phyloP scores from a whole-genome alignment of 2,329 filamentous ascomycete genomes.

The Monilinia aucupariae region DNA sequence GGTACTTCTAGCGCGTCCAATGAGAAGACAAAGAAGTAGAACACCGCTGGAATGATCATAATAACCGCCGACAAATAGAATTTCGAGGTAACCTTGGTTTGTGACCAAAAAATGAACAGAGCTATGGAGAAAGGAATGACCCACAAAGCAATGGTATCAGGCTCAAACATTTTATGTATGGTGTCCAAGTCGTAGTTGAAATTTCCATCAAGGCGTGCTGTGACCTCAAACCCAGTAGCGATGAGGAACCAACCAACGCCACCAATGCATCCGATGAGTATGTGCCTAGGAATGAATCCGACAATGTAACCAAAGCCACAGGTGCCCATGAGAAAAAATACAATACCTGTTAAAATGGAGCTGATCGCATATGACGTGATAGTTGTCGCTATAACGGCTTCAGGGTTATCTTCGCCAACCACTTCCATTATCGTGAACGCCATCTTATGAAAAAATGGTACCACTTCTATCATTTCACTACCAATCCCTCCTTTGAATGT shows the following conservation, averaged over 20 bases:
- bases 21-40: slow-evolving; percentile 70
- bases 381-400: slow-evolving; percentile 87
- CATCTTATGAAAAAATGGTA: slow-evolving; percentile 99
- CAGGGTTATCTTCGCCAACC: slow-evolving; percentile 73
- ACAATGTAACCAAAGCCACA: slow-evolving; percentile 88
- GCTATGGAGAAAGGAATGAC: slow-evolving; percentile 71
- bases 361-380: slow-evolving; percentile 88
- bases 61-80: slow-evolving; percentile 87
- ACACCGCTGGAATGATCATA: slow-evolving; percentile 66
- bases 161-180: slow-evolving; percentile 64
- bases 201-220: slow-evolving; percentile 78
- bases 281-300: slow-evolving; percentile 94
- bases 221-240: slow-evolving; percentile 88
- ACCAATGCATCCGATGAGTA: slow-evolving; percentile 93
- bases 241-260: slow-evolving; percentile 94
- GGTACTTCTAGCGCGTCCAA: slow-evolving; percentile 63
- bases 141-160: slow-evolving; percentile 78
- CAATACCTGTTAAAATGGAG: slow-evolving; percentile 80
- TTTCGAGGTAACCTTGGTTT: slow-evolving; percentile 71
- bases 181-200: slow-evolving; percentile 77
- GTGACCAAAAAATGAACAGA: slow-evolving; percentile 67
- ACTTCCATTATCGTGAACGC: slow-evolving; percentile 75
- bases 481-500: slow-evolving; percentile 87
- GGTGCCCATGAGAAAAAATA: slow-evolving; percentile 86
- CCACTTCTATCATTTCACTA: slow-evolving; percentile 97